These are phyloP conservation scores for Euphorbia tirucalli DNA, from an alignment of 345 rosid genomes.

Conservation along the genomic window DNA sequence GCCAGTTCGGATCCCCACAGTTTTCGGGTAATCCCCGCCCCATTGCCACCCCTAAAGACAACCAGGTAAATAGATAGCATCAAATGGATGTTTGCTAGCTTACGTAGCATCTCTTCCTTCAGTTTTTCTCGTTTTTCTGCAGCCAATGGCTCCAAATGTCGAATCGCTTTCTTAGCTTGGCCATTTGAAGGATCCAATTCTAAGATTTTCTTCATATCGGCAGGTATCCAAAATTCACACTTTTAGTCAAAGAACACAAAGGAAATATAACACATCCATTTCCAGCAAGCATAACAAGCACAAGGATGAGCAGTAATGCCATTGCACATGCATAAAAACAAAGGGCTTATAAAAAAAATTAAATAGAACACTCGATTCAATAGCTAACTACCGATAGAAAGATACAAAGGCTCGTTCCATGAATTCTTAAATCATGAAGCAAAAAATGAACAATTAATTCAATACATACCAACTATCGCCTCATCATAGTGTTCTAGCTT, in stretches of 20 bases:
- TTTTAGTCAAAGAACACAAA: not conserved
- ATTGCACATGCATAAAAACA: not conserved
- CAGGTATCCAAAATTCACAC: conserved; percentile 1
- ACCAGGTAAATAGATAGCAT: not conserved
- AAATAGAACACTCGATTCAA: no score
- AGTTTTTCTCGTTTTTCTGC: conserved; percentile 87
- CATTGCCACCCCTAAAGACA: no score
- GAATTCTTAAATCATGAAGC: conserved; percentile 1
- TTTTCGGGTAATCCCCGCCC: no score
- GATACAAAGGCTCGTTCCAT: not conserved
- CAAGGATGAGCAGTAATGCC: no score
- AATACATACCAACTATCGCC: conserved; percentile 65
- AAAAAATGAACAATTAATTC: not conserved
- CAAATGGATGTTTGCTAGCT: conserved; percentile 14
- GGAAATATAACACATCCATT: not conserved
- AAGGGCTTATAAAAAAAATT: not conserved
- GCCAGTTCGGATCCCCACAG: conserved; percentile 52
- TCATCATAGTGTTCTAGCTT: conserved; percentile 88
- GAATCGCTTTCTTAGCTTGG: conserved; percentile 64
- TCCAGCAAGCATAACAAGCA: not conserved
- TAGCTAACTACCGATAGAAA: not conserved
- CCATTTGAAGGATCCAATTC: conserved; percentile 80
- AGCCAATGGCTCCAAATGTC: conserved; percentile 78
- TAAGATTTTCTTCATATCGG: conserved; percentile 80
- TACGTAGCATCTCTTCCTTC: conserved; percentile 99